Evolutionary conservation across 129 eudicot genomes (phyloP).

Genomic region (Mikania micrantha): DNA sequence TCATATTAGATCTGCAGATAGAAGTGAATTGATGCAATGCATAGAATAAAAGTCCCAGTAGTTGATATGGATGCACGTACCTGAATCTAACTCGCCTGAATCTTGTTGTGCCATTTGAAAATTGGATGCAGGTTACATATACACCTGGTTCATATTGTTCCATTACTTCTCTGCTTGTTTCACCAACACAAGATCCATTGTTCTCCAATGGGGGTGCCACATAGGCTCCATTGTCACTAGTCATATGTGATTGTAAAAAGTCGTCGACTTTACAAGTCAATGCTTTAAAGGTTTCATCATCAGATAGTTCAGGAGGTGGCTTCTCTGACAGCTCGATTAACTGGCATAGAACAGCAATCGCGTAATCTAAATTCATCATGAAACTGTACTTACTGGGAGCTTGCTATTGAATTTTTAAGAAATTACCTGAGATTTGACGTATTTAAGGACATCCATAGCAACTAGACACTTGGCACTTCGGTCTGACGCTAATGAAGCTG

Average conservation of each 20-base stretch:
- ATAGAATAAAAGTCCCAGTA: no score
- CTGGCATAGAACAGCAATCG: slow-evolving; percentile 38
- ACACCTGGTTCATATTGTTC: slow-evolving; percentile 94
- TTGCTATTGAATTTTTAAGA: no score
- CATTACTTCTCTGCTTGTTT: slow-evolving; percentile 37
- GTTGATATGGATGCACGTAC: no score
- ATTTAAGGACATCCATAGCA: slow-evolving; percentile 42
- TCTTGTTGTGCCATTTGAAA: slow-evolving; percentile 52
- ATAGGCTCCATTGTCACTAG: background rate
- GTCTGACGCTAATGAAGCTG: slow-evolving; percentile 41
- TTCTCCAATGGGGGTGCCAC: no score
- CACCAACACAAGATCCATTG: background rate
- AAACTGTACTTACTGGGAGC: no score
- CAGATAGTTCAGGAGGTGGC: slow-evolving; percentile 42
- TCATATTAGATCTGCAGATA: no score
- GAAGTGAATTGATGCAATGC: no score
- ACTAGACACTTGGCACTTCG: slow-evolving; percentile 39
- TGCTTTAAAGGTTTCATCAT: slow-evolving; percentile 34
- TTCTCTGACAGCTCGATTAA: slow-evolving; percentile 44
- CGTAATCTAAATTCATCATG: no score
- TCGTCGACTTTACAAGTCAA: slow-evolving; percentile 37
- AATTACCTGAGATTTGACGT: slow-evolving; percentile 42
- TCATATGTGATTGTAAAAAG: slow-evolving; percentile 17
- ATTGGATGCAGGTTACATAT: slow-evolving; percentile 51
- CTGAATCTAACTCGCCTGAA: slow-evolving; percentile 87